A percentile compares a stretch with the other conserved stretches of the same genome.
Evolutionary conservation across 495 filamentous ascomycete species (phyloP).

Genomic region (Neurospora sp.): DNA sequence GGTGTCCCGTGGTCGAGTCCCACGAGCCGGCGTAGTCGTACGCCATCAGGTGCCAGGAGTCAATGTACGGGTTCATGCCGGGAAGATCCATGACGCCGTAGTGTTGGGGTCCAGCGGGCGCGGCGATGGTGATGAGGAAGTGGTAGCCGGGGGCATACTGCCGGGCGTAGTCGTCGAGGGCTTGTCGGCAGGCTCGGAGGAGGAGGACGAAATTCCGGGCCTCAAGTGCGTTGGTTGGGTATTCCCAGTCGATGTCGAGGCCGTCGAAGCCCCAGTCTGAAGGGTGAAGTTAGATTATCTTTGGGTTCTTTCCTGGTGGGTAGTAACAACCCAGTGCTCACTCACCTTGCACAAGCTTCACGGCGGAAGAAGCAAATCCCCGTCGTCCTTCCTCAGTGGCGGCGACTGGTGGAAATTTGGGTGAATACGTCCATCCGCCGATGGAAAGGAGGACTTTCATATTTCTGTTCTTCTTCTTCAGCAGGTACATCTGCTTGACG

Average conservation of each 20-base stretch:
- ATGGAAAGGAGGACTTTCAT: constrained; percentile 79
- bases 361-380: constrained; percentile 54
- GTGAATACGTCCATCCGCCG: constrained; percentile 82
- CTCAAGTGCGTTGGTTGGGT: constrained; percentile 45
- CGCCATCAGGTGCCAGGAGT: constrained; percentile 82
- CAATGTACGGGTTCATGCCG: constrained; percentile 64
- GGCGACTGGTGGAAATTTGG: constrained; percentile 63
- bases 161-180: constrained; percentile 54
- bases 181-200: constrained; percentile 52
- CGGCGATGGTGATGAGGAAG: constrained; percentile 72
- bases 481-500: constrained; percentile 73
- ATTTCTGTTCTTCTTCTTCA: constrained; percentile 73
- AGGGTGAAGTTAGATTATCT: neutral
- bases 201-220: constrained; percentile 63
- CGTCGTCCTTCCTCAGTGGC: constrained; percentile 44
- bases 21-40: constrained; percentile 68
- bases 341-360: constrained; percentile 48
- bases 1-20: constrained; percentile 58
- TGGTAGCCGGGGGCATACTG: constrained; percentile 38
- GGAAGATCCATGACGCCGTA: constrained; percentile 56
- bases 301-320: neutral
- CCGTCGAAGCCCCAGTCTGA: constrained; percentile 49
- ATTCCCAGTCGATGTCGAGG: constrained; percentile 57
- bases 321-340: neutral
- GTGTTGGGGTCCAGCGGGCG: constrained; percentile 46